These are phyloP conservation scores for Kuraishia floccosa DNA, from an alignment of 805 yeast genomes.

Conservation along the genomic window DNA sequence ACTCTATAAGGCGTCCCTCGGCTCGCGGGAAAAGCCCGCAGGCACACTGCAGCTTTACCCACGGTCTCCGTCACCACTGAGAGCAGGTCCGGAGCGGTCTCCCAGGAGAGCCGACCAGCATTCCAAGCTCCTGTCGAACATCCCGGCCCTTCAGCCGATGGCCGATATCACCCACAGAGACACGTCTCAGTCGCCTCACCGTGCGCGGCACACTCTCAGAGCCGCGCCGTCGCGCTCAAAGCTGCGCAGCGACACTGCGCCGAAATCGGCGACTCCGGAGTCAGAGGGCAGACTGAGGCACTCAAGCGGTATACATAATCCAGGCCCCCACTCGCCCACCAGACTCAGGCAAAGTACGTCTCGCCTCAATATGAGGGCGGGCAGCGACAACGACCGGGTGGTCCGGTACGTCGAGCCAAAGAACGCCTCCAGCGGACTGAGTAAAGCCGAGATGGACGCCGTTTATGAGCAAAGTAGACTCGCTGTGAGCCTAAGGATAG, in stretches of 20 bases:
- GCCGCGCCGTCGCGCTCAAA: too few relatives aligned
- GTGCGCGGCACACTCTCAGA: too few relatives aligned
- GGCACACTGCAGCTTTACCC: background rate
- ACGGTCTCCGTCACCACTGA: background rate
- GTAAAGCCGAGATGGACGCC: slow-evolving; percentile 13
- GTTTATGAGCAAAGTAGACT: slow-evolving; percentile 18
- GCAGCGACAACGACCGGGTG: background rate
- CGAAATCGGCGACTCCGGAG: background rate
- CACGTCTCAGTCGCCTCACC: too few relatives aligned
- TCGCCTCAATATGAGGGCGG: too few relatives aligned
- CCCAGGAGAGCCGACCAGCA: background rate
- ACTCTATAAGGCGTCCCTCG: slow-evolving; percentile 38
- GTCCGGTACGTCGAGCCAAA: background rate
- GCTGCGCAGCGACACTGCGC: too few relatives aligned
- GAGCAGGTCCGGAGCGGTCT: background rate
- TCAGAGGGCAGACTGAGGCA: background rate
- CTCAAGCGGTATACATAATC: background rate
- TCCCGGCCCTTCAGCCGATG: too few relatives aligned
- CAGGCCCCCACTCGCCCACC: slow-evolving; percentile 1
- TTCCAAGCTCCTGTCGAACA: background rate
- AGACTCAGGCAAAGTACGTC: too few relatives aligned
- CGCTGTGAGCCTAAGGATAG: slow-evolving; percentile 22
- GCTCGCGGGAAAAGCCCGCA: slow-evolving; percentile 6
- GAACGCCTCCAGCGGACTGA: slow-evolving; percentile 6
- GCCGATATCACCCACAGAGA: too few relatives aligned